Percentiles rank a stretch among this genome's conserved stretches.
Evolutionary conservation across 2,329 filamentous ascomycete species (phyloP).

Genomic region (Colletotrichum liaoningense): DNA sequence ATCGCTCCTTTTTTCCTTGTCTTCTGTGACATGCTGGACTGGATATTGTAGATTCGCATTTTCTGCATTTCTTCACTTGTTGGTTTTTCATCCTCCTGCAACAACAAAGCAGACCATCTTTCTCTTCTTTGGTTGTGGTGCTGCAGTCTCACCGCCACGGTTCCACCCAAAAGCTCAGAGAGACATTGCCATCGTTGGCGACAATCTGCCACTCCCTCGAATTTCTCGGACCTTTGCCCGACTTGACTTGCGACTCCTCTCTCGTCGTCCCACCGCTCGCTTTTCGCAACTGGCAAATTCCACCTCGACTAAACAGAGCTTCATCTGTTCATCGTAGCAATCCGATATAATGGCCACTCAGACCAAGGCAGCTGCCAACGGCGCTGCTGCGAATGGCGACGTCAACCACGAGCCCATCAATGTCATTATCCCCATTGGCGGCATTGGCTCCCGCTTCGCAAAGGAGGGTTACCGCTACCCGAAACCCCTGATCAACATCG

Average conservation of each 20-base stretch:
- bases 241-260: slow-evolving; percentile 5
- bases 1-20: background rate
- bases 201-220: slow-evolving; percentile 1
- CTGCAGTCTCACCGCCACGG: slow-evolving; percentile 21
- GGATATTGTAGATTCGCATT: background rate
- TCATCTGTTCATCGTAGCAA: background rate
- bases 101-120: background rate
- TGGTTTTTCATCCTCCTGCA: background rate
- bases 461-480: slow-evolving; percentile 45
- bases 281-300: background rate
- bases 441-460: slow-evolving; percentile 45
- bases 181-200: slow-evolving; percentile 24
- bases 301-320: background rate
- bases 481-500: slow-evolving; percentile 47
- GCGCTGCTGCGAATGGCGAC: slow-evolving; percentile 20
- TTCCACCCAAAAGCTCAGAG: background rate
- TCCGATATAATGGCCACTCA: slow-evolving; percentile 24
- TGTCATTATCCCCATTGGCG: slow-evolving; percentile 46
- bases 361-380: slow-evolving; percentile 25
- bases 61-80: background rate
- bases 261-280: background rate
- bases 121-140: slow-evolving; percentile 9
- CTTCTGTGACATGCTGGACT: background rate
- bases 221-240: background rate
- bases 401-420: slow-evolving; percentile 41